A percentile compares a stretch with the other conserved stretches of the same genome.
phyloP scores from a whole-genome alignment of 495 filamentous ascomycete genomes.

The Clavariopsis aquatica region DNA sequence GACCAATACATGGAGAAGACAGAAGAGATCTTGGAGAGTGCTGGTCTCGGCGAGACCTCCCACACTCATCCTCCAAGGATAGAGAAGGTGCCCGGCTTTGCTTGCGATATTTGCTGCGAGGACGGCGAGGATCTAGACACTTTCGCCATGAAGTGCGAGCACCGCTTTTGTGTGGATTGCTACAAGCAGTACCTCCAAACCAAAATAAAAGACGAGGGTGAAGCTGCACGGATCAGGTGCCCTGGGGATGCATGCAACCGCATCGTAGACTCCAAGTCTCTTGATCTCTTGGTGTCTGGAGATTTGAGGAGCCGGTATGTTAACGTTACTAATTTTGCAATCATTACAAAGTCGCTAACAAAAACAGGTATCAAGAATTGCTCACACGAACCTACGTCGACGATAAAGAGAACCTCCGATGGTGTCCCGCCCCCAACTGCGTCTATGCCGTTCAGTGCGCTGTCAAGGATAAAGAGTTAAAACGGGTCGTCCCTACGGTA shows the following conservation, averaged over 20 bases:
- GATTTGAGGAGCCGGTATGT: constrained; percentile 69
- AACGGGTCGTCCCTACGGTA: constrained; percentile 85
- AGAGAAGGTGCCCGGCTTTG: constrained; percentile 71
- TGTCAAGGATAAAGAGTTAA: constrained; percentile 80
- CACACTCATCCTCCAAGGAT: constrained; percentile 61
- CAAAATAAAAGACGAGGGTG: constrained; percentile 93
- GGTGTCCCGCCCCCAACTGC: constrained; percentile 97
- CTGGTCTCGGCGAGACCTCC: constrained; percentile 72
- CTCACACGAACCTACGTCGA: constrained; percentile 95
- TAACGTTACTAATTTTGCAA: background rate
- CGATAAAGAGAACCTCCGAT: constrained; percentile 89
- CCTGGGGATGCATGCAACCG: constrained; percentile 83
- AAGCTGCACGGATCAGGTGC: constrained; percentile 92
- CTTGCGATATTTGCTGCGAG: constrained; percentile 95
- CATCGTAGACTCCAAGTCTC: constrained; percentile 86
- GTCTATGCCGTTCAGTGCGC: constrained; percentile 85
- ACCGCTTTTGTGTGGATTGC: constrained; percentile 93
- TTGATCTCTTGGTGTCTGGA: constrained; percentile 76
- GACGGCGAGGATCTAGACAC: constrained; percentile 77
- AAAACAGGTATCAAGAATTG: constrained; percentile 72
- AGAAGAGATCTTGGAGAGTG: constrained; percentile 75
- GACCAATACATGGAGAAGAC: constrained; percentile 91
- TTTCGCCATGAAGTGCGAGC: constrained; percentile 93
- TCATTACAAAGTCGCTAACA: constrained; percentile 25
- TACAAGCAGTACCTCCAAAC: constrained; percentile 86